Percentiles rank a stretch among this genome's conserved stretches.
Conservation (phyloP, 441 rosid genomes). For the Gossypium schwendimanii region DNA sequence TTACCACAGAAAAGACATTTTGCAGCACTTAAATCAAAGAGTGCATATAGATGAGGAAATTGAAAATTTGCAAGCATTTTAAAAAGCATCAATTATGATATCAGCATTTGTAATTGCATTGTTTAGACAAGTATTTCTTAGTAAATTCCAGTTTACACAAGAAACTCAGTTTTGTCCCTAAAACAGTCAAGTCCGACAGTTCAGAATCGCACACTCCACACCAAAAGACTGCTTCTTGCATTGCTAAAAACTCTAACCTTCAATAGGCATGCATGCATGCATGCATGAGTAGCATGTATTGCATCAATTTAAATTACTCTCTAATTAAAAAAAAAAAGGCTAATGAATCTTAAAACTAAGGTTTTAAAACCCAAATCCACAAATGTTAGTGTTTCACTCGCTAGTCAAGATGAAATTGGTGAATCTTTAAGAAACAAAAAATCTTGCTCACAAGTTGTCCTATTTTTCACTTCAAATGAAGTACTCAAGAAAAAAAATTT, state of each 20-base stretch:
- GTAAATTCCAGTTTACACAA: neutral
- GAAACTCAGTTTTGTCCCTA: neutral
- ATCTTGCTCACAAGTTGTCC: neutral
- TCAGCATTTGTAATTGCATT: neutral
- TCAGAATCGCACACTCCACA: neutral
- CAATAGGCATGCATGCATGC: neutral
- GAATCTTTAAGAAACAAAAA: neutral
- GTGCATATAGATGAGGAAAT: neutral
- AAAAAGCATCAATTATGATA: neutral
- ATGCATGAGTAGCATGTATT: neutral
- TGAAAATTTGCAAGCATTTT: neutral
- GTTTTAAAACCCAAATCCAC: neutral
- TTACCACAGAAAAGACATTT: neutral
- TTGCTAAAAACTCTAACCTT: neutral
- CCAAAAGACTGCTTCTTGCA: neutral
- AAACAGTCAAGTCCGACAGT: neutral
- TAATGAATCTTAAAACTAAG: neutral
- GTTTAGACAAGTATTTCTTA: neutral
- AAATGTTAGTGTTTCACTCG: neutral
- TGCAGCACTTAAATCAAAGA: neutral
- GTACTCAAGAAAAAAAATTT: neutral
- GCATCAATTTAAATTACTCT: neutral
- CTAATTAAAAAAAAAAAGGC: neutral
- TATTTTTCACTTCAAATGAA: neutral
- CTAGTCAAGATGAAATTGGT: neutral